Conservation (phyloP, 108 stramenopile species). For the Nannochloropsis oceanica region DNA sequence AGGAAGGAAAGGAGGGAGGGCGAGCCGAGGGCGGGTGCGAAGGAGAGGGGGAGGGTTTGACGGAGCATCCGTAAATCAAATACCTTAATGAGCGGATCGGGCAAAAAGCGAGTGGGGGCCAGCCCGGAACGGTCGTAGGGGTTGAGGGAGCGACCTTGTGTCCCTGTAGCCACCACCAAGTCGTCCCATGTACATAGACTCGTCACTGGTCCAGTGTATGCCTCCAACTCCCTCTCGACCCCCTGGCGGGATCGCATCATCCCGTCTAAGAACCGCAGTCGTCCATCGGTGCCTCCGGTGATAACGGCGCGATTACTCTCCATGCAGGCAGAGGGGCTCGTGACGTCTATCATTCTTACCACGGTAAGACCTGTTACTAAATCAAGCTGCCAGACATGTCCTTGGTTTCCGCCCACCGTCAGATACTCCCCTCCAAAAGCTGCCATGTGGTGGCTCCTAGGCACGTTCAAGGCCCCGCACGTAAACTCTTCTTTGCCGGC, state of each 20-base stretch:
- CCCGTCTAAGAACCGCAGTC: constrained; percentile 12
- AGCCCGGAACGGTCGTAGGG: constrained; percentile 4
- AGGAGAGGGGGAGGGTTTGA: background rate
- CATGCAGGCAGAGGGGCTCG: background rate
- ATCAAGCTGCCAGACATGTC: background rate
- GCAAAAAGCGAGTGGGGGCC: constrained; percentile 3
- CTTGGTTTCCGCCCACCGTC: background rate
- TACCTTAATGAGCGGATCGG: constrained; percentile 11
- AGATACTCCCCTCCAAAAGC: background rate
- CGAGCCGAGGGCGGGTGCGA: background rate
- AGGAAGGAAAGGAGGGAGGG: background rate
- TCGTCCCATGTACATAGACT: background rate
- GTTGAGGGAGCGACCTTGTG: constrained; percentile 10
- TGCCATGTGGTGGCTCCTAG: background rate
- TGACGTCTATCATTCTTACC: background rate
- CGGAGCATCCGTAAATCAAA: background rate
- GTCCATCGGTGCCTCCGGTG: constrained; percentile 11
- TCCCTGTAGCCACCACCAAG: constrained; percentile 8
- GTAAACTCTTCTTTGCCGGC: background rate
- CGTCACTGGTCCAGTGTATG: constrained; percentile 17
- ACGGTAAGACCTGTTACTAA: background rate
- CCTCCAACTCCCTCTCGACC: background rate
- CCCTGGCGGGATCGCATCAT: background rate
- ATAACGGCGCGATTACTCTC: background rate
- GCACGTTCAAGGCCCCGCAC: background rate